These are phyloP conservation scores for Fusarium hostae DNA, from an alignment of 2,329 filamentous ascomycete genomes.

Conservation along the genomic window DNA sequence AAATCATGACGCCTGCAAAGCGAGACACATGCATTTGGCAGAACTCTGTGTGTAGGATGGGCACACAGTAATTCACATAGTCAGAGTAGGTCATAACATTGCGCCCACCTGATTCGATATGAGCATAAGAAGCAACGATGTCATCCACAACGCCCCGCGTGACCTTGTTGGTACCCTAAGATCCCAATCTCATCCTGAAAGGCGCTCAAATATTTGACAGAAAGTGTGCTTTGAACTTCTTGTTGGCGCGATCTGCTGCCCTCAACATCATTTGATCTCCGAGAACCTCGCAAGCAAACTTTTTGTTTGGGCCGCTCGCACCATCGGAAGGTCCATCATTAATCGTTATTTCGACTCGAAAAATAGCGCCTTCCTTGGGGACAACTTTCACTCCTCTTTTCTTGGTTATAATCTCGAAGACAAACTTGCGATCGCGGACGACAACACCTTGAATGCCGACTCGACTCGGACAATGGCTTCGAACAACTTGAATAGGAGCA, in stretches of 20 bases:
- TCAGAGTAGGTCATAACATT: too few relatives aligned
- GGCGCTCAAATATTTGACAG: conserved; percentile 73
- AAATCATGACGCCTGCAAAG: neutral
- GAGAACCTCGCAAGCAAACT: conserved; percentile 82
- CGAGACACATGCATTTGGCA: neutral
- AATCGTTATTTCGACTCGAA: conserved; percentile 76
- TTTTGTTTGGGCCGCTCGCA: conserved; percentile 37
- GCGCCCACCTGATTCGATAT: too few relatives aligned
- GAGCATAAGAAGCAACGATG: neutral
- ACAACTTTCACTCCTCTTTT: conserved; percentile 78
- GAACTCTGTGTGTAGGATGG: neutral
- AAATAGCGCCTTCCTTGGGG: conserved; percentile 91
- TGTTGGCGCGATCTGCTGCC: conserved; percentile 85
- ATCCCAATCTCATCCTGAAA: neutral
- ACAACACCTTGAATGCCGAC: conserved; percentile 90
- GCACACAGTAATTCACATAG: neutral
- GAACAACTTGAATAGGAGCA: conserved; percentile 81
- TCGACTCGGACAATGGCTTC: conserved; percentile 81
- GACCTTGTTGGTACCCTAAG: neutral
- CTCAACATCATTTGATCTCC: conserved; percentile 88
- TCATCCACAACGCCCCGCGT: neutral
- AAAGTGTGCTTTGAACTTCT: conserved; percentile 90
- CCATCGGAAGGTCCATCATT: conserved; percentile 21
- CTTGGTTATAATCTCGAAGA: conserved; percentile 84
- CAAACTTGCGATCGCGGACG: conserved; percentile 86